These are phyloP conservation scores for Trichoderma asperellum DNA, from an alignment of 2,329 filamentous ascomycete genomes.

Conservation along the genomic window DNA sequence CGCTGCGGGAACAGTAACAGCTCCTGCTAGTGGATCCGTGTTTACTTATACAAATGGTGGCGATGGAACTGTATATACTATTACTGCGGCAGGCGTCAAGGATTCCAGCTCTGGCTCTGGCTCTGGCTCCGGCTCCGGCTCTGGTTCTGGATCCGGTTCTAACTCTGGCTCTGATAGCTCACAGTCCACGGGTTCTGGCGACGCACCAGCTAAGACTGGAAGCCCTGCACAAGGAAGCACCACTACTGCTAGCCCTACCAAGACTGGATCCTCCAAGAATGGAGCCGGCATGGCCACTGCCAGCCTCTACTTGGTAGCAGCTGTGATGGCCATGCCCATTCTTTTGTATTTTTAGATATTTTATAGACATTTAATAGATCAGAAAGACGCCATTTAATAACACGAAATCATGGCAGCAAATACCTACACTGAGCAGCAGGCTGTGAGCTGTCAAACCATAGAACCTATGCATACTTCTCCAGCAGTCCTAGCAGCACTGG, in stretches of 20 bases:
- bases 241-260: not conserved
- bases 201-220: not conserved
- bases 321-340: not conserved
- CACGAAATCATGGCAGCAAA: not conserved
- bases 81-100: constrained; percentile 38
- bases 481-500: not conserved
- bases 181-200: not conserved
- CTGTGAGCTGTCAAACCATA: not conserved
- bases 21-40: constrained; percentile 42
- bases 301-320: constrained; percentile 2
- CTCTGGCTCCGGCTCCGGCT: not conserved
- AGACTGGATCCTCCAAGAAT: constrained; percentile 15
- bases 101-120: constrained; percentile 3
- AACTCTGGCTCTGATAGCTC: not conserved
- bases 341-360: not conserved
- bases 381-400: not conserved
- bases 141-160: not conserved
- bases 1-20: constrained; percentile 38
- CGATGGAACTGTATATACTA: constrained; percentile 40
- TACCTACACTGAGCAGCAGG: not conserved
- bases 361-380: constrained; percentile 2
- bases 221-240: not conserved
- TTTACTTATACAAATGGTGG: constrained; percentile 42
- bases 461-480: not conserved
- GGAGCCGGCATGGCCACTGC: not conserved